These are phyloP conservation scores for Rubus idaeus DNA, from an alignment of 306 rosid genomes.

Conservation along the genomic window DNA sequence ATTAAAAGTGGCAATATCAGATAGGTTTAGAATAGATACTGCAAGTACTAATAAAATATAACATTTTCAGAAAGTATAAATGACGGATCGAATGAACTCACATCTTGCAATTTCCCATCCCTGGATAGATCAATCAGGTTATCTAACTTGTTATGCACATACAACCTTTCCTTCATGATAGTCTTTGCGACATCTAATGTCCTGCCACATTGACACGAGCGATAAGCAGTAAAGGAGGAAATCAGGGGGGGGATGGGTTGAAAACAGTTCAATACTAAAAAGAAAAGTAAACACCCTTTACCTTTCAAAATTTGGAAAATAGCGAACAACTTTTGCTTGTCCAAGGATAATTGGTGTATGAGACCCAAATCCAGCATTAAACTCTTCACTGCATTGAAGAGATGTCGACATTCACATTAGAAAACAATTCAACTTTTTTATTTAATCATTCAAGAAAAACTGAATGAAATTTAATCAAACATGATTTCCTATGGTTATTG, in stretches of 20 bases:
- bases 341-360: constrained; percentile 93
- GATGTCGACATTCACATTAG: constrained; percentile 17
- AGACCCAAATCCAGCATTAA: constrained; percentile 89
- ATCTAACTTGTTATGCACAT: constrained; percentile 68
- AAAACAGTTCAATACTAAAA: background rate
- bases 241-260: background rate
- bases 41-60: background rate
- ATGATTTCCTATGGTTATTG: background rate
- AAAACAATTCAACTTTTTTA: background rate
- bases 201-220: constrained; percentile 48
- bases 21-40: background rate
- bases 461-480: background rate
- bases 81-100: constrained; percentile 29
- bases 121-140: constrained; percentile 62
- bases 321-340: constrained; percentile 93
- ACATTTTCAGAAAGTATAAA: background rate
- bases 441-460: background rate
- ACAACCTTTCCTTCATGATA: constrained; percentile 60
- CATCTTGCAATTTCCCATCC: constrained; percentile 75
- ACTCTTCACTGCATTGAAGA: constrained; percentile 66
- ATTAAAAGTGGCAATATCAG: background rate
- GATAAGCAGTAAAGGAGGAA: constrained; percentile 12
- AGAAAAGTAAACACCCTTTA: constrained; percentile 26
- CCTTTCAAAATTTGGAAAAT: constrained; percentile 84
- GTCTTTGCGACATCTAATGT: constrained; percentile 73